Base-by-base conservation (phyloP, 2,329 filamentous ascomycete genomes). In the Beauveria caledonica region DNA sequence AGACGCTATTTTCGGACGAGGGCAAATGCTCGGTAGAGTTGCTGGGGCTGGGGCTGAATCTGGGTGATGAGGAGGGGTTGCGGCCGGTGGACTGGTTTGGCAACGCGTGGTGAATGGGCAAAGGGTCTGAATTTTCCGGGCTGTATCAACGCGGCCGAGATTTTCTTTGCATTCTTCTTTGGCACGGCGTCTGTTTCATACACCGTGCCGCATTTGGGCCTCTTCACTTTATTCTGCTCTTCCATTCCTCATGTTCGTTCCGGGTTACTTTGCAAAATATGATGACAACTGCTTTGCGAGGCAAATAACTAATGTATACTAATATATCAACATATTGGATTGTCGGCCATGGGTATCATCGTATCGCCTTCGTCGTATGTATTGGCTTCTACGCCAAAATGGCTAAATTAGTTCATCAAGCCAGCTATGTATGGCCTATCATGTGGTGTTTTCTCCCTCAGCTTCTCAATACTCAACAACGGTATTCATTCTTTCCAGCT, bases 311-410 rank as follows among this genome's bases (percentile, higher is more conserved):
- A 36, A 23, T n/a, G 7, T 25, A 49, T 15, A n/a, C n/a, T n/a
- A 29, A 49, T 19, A 42, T 25, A 39, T 56, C 2, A n/a, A 48
- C 23, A 39, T 27, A 19, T 40, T 40, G 15, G 15, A 21, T 27
- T 40, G 21, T 48, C 49, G 19, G 25, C 39, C 58, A 60, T 54
- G 58, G 58, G 58, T 60, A 60, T 60, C 58, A 60, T 60, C 29
- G 50, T 36, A 50, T 58, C 45, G 9, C 50, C 42, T 52, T 39
- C 39, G 19, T 25, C 40, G 29, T 45, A 29, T 36, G 13, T 39
- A 40, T 52, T 25, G 19, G 39, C n/a, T n/a, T 44, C 7, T 45
- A 45, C 42, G 13, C 48, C 50, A 33, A 27, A 39, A 19, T 36
- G 36, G 40, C 40, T 27, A 46, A 36, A 27, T 21, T 25, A 45